phyloP scores from a whole-genome alignment of 352 stramenopile genomes.

The Elongisporangium undulatum region DNA sequence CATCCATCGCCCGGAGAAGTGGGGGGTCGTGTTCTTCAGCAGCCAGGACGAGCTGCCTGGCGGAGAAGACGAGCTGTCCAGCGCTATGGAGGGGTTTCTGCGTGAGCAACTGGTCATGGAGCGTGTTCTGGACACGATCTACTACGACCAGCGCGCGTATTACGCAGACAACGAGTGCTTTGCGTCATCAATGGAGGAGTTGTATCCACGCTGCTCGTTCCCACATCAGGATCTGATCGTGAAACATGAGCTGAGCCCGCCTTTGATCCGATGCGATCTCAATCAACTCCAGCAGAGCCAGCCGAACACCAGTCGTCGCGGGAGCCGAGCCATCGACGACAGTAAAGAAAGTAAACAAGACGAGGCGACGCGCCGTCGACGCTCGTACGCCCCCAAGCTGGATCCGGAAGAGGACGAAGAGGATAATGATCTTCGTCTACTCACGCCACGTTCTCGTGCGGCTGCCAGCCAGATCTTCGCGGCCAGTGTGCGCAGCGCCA shows the following conservation, averaged over 20 bases:
- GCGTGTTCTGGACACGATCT: constrained; percentile 53
- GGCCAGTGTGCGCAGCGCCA: constrained; percentile 24
- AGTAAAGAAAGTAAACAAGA: neutral
- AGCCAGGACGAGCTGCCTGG: constrained; percentile 30
- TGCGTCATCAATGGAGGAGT: constrained; percentile 30
- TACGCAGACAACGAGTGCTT: constrained; percentile 31
- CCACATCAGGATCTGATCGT: constrained; percentile 21
- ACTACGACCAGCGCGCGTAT: constrained; percentile 62
- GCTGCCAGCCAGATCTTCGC: constrained; percentile 17
- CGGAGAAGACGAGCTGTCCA: constrained; percentile 31
- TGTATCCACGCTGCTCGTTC: constrained; percentile 28
- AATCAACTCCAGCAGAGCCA: constrained; percentile 8
- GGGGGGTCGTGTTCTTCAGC: constrained; percentile 66
- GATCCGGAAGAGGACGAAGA: constrained; percentile 21
- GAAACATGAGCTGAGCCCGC: constrained; percentile 26
- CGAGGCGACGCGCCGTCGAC: constrained; percentile 4
- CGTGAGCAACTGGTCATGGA: constrained; percentile 52
- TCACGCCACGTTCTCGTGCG: constrained; percentile 15
- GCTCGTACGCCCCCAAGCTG: constrained; percentile 16
- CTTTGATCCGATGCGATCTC: constrained; percentile 13
- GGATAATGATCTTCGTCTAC: constrained; percentile 2
- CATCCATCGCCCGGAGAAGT: constrained; percentile 72
- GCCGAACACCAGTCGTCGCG: constrained; percentile 4
- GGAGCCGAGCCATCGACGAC: constrained; percentile 2
- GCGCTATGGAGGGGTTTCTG: constrained; percentile 30